phyloP scores from a whole-genome alignment of 495 filamentous ascomycete species.

The Neurospora sp. region DNA sequence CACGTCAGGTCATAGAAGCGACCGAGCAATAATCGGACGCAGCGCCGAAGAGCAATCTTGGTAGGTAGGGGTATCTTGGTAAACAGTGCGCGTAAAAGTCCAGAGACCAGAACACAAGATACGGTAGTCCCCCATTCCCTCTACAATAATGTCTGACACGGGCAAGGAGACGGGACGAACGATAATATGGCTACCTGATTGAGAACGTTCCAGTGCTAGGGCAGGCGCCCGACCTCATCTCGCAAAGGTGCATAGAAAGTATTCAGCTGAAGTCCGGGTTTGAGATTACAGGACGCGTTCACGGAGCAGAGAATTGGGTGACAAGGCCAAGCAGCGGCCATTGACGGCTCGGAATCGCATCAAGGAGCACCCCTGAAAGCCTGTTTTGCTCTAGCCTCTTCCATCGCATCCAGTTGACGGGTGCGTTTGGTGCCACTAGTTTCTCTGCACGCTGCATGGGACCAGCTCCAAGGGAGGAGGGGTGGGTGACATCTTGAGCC shows the following conservation, averaged over 20 bases:
- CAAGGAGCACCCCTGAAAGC: conserved; percentile 7
- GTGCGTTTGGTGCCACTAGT: conserved; percentile 15
- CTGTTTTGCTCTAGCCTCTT: conserved; percentile 16
- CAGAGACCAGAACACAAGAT: not conserved
- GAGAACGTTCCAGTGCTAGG: not conserved
- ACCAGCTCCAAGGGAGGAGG: conserved; percentile 3
- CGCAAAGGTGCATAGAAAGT: conserved; percentile 8
- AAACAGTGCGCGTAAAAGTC: not conserved
- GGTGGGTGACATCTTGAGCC: conserved; percentile 1
- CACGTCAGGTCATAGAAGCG: not conserved
- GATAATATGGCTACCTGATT: not conserved
- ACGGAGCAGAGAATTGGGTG: conserved; percentile 6
- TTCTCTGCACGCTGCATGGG: conserved; percentile 17
- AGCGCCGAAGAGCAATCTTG: not conserved
- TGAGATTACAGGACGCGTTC: conserved; percentile 13
- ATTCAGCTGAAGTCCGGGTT: conserved; percentile 10
- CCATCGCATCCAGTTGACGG: conserved; percentile 7
- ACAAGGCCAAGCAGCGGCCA: conserved; percentile 1
- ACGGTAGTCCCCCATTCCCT: not conserved
- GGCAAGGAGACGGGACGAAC: not conserved
- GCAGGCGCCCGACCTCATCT: conserved; percentile 1
- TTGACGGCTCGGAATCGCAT: not conserved
- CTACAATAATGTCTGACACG: not conserved
- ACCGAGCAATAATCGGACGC: not conserved
- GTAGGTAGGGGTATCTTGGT: not conserved